phyloP scores from a whole-genome alignment of 805 yeast species.

The Nakazawaea pomicola region DNA sequence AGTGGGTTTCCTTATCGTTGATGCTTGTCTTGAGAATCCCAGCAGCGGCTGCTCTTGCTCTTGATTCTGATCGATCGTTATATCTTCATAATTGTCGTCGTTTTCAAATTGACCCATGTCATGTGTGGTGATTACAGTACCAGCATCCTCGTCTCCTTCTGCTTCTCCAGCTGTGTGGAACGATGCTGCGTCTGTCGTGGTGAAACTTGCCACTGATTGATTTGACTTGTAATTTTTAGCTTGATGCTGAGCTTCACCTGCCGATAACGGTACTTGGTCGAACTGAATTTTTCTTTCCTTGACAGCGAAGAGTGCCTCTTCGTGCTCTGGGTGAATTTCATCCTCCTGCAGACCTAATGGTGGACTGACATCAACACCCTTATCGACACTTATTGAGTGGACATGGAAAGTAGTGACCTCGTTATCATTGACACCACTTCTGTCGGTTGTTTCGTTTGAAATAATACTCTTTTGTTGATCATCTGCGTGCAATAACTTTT shows the following conservation, averaged over 20 bases:
- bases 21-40: too few relatives aligned
- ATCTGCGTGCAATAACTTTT: neutral
- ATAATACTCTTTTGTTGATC: slow-evolving; percentile 1
- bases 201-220: slow-evolving; percentile 8
- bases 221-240: slow-evolving; percentile 2
- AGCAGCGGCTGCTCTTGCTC: neutral
- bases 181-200: slow-evolving; percentile 12
- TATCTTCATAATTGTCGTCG: slow-evolving; percentile 15
- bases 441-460: neutral
- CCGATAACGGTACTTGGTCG: slow-evolving; percentile 12
- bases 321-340: too few relatives aligned
- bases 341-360: too few relatives aligned
- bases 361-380: too few relatives aligned
- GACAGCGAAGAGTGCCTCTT: too few relatives aligned
- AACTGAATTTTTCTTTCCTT: slow-evolving; percentile 14
- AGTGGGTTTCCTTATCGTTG: too few relatives aligned
- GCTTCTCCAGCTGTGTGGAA: slow-evolving; percentile 19
- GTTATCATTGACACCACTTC: too few relatives aligned
- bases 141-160: neutral
- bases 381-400: too few relatives aligned
- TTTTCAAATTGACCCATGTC: slow-evolving; percentile 6
- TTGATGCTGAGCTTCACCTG: too few relatives aligned
- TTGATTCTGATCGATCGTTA: slow-evolving; percentile 2
- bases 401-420: too few relatives aligned
- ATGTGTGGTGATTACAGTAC: slow-evolving; percentile 1